phyloP scores from a whole-genome alignment of 306 rosid genomes.

The Ormosia semicastrata region DNA sequence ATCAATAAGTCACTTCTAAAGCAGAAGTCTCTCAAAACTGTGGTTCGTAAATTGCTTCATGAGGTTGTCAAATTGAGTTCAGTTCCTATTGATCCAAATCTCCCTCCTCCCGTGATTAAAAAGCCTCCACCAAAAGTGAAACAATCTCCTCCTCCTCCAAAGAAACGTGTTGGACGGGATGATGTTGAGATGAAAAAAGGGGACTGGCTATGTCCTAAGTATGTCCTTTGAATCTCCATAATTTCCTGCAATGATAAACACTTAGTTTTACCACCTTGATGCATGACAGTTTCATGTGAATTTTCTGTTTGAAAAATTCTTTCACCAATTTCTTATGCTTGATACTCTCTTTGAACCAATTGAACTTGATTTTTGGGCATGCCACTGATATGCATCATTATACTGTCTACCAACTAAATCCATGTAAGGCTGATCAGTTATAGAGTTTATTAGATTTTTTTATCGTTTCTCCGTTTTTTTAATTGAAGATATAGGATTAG shows the following conservation, averaged over 20 bases:
- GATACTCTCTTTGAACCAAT: not conserved
- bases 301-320: not conserved
- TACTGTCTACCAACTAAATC: not conserved
- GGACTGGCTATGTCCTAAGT: slow-evolving; percentile 99
- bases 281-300: slow-evolving; percentile 22
- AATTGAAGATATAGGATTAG: slow-evolving; percentile 10
- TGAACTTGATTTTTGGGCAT: slow-evolving; percentile 14
- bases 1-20: slow-evolving; percentile 63
- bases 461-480: not conserved
- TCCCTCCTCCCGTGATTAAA: slow-evolving; percentile 78
- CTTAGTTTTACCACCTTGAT: slow-evolving; percentile 6
- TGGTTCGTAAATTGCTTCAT: slow-evolving; percentile 86
- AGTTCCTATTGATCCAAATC: slow-evolving; percentile 93
- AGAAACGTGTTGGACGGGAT: slow-evolving; percentile 85
- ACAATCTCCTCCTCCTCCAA: slow-evolving; percentile 94
- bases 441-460: not conserved
- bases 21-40: slow-evolving; percentile 75
- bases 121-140: slow-evolving; percentile 91
- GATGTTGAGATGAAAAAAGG: slow-evolving; percentile 98
- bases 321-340: slow-evolving; percentile 3
- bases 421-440: not conserved
- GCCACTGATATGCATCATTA: not conserved
- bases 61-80: slow-evolving; percentile 93
- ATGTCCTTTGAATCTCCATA: slow-evolving; percentile 36
- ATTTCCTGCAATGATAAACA: slow-evolving; percentile 9